Evolutionary conservation across 768 basidiomycete species (phyloP).

Genomic region (Suillus subaureus): DNA sequence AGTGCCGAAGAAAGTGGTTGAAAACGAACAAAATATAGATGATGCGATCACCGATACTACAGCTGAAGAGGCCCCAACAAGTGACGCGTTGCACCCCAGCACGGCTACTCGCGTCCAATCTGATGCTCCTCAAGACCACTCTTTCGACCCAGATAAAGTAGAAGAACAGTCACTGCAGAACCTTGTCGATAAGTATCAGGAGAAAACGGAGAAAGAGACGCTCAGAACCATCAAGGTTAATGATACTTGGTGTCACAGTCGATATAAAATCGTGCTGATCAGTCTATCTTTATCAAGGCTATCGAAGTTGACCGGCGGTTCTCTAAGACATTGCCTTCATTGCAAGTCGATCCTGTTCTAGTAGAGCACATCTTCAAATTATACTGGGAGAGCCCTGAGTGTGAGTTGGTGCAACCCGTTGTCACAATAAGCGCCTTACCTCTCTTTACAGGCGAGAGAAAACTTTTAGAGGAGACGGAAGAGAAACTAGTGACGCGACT

Average conservation of each 20-base stretch:
- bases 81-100: constrained; percentile 4
- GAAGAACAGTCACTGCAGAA: constrained; percentile 66
- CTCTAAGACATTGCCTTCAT: constrained; percentile 58
- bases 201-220: constrained; percentile 88
- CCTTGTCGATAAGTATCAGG: constrained; percentile 81
- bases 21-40: constrained; percentile 20
- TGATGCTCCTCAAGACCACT: constrained; percentile 24
- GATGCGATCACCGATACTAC: constrained; percentile 11
- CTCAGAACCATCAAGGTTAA: constrained; percentile 56
- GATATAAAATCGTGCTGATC: background rate
- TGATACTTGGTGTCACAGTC: background rate
- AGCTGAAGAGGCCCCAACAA: constrained; percentile 7
- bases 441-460: constrained; percentile 29
- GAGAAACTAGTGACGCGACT: constrained; percentile 74
- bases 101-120: constrained; percentile 9
- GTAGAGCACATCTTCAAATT: constrained; percentile 63
- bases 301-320: constrained; percentile 83
- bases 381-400: constrained; percentile 32
- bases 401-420: background rate
- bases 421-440: background rate
- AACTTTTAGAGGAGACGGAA: constrained; percentile 53
- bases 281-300: constrained; percentile 43
- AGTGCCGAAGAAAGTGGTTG: constrained; percentile 70
- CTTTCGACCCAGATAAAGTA: constrained; percentile 39
- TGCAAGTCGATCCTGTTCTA: constrained; percentile 64